Evolutionary conservation across 1,139 yeast species (phyloP).

Genomic region (Kodamaea suecica): DNA sequence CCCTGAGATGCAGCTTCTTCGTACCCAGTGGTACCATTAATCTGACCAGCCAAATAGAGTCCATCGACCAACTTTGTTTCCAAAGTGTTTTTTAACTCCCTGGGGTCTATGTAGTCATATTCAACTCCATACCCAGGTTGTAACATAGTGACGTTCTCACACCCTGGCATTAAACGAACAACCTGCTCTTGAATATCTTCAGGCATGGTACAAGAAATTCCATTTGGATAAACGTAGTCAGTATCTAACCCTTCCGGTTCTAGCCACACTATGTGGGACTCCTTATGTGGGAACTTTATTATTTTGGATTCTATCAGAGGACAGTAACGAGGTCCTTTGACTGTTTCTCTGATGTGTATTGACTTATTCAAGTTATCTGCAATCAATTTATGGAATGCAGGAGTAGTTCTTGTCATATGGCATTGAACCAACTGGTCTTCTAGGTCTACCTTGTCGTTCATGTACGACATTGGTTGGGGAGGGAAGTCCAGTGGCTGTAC

Average conservation of each 20-base stretch:
- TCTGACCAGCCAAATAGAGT: conserved; percentile 90
- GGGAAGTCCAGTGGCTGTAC: conserved; percentile 79
- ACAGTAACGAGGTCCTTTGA: conserved; percentile 95
- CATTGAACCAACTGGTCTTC: conserved; percentile 62
- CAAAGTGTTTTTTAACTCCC: conserved; percentile 72
- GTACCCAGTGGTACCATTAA: conserved; percentile 97
- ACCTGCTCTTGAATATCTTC: conserved; percentile 80
- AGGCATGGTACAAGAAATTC: conserved; percentile 95
- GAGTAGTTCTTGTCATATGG: conserved; percentile 76
- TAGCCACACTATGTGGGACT: conserved; percentile 82
- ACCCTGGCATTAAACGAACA: conserved; percentile 78
- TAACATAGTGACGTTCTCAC: conserved; percentile 79
- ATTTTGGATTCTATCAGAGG: conserved; percentile 94
- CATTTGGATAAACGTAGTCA: conserved; percentile 89
- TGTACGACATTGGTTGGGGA: conserved; percentile 83
- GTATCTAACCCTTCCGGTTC: conserved; percentile 95
- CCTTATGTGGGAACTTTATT: conserved; percentile 73
- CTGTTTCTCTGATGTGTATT: conserved; percentile 89
- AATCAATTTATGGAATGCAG: conserved; percentile 67
- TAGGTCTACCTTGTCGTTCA: conserved; percentile 65
- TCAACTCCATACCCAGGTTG: conserved; percentile 99
- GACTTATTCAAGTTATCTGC: conserved; percentile 72
- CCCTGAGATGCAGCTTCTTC: conserved; percentile 99
- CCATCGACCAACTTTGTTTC: conserved; percentile 83
- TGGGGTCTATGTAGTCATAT: conserved; percentile 92